Evolutionary conservation across 164 flowering plant species (phyloP).

Genomic region (Houttuynia cordata): DNA sequence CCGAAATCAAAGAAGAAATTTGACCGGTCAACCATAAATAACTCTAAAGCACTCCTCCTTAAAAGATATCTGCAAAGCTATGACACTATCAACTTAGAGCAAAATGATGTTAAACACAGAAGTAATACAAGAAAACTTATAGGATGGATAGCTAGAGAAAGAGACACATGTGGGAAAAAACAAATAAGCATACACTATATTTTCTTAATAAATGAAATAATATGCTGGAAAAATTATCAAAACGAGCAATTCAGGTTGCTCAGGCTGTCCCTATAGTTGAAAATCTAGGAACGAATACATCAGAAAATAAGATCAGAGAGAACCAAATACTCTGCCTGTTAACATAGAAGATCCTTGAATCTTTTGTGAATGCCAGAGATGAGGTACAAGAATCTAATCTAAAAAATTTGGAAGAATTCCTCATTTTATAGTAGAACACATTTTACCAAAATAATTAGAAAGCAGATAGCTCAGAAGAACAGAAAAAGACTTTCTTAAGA

Average conservation of each 20-base stretch:
- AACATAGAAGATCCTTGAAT: neutral
- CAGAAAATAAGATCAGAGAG: too few species aligned
- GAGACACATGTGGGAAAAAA: too few species aligned
- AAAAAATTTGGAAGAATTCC: neutral
- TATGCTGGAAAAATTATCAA: too few species aligned
- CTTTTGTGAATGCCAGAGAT: neutral
- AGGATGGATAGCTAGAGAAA: too few species aligned
- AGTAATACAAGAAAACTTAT: too few species aligned
- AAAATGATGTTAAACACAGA: neutral
- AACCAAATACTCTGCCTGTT: neutral
- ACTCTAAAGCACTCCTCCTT: slow-evolving; percentile 92
- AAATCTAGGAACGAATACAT: neutral
- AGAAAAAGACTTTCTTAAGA: too few species aligned
- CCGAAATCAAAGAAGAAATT: slow-evolving; percentile 98
- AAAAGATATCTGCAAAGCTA: slow-evolving; percentile 62
- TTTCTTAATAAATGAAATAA: too few species aligned
- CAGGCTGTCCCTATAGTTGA: neutral
- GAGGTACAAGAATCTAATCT: neutral
- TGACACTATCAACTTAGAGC: slow-evolving; percentile 1
- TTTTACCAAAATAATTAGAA: neutral
- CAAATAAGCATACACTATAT: too few species aligned
- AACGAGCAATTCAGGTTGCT: too few species aligned
- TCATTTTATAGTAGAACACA: too few species aligned
- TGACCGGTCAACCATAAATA: slow-evolving; percentile 94
- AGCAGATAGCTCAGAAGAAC: too few species aligned